Evolutionary conservation across 805 yeast genomes (phyloP), one percentile per base, ranked within the genome.

Genomic region (Saturnispora gosingensis): DNA sequence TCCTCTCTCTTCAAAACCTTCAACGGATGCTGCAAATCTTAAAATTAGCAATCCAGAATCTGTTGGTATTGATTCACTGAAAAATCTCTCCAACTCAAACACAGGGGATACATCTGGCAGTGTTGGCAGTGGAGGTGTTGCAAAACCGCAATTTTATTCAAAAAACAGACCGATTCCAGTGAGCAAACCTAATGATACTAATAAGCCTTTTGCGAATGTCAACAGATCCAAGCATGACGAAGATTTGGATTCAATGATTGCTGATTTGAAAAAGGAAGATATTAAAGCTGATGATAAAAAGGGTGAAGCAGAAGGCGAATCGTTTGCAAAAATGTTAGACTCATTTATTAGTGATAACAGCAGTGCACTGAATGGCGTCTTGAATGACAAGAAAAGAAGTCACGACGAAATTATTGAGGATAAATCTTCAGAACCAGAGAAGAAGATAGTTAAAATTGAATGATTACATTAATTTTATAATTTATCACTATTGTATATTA

Each of bases 331-430:
- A 27, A 50, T 50, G 48, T 16, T 50, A 32, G 52, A 50, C 32
- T 50, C 48, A 9, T 50, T 50, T 40, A 50, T 50, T 18, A 45
- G 49, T 22, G 52, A 50, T n/a, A 50, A 50, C n/a, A 27, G 35
- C n/a, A 50, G 42, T 42, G 52, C 39, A 30, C 34, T 50, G 34
- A 45, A 48, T 40, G 50, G 28, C n/a, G 45, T 38, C n/a, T 32
- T 32, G 18, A 28, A 25, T 25, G 43, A 28, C 16, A 24, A 48
- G 10, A 48, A 50, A 24, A 50, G 52, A 39, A 35, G 34, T 8
- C 32, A 27, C 15, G 45, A 45, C 11, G 40, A 48, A n/a, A 39
- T 24, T 24, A 34, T 25, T 7, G 13, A 39, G 9, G 48, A 50
- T 15, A 30, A 35, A 32, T n/a, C 16, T 7, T 15, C 36, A n/a